phyloP scores from a whole-genome alignment of 495 filamentous ascomycete genomes.

The Penicillium manginii region DNA sequence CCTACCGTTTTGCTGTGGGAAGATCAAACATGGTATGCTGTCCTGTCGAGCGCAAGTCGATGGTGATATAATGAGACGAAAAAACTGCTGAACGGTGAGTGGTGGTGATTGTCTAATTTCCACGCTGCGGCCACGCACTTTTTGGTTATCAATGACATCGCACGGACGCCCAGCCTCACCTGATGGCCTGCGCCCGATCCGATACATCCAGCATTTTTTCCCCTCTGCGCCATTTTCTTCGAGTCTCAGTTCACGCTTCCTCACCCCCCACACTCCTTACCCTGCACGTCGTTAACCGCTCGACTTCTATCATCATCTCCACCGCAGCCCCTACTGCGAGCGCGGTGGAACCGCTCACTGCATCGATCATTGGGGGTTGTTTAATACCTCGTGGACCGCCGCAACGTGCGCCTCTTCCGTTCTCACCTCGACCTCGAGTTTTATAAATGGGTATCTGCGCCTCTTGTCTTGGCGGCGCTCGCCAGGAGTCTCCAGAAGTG shows the following conservation, averaged over 20 bases:
- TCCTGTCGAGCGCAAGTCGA: neutral
- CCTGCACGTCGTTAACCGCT: constrained; percentile 2
- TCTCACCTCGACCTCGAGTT: neutral
- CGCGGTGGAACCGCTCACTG: constrained; percentile 14
- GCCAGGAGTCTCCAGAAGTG: constrained; percentile 51
- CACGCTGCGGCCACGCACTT: constrained; percentile 34
- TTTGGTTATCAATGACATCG: constrained; percentile 32
- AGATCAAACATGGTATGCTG: constrained; percentile 44
- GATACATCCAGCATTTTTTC: constrained; percentile 7
- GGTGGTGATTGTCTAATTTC: neutral
- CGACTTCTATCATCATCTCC: neutral
- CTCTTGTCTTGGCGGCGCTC: constrained; percentile 53
- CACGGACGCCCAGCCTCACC: constrained; percentile 32
- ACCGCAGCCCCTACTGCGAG: constrained; percentile 7
- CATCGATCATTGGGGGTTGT: constrained; percentile 21
- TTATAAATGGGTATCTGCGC: constrained; percentile 55
- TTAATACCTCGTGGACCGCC: constrained; percentile 35
- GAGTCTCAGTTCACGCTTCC: constrained; percentile 12
- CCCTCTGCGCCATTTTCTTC: constrained; percentile 18
- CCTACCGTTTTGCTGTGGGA: constrained; percentile 47
- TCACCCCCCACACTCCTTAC: constrained; percentile 26
- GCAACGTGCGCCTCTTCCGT: constrained; percentile 21
- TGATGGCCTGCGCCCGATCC: constrained; percentile 10
- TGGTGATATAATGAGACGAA: constrained; percentile 2
- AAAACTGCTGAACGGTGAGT: constrained; percentile 8